Percentiles rank a stretch among this genome's conserved stretches.
phyloP scores from a whole-genome alignment of 306 rosid species.

The Quercus parvula region DNA sequence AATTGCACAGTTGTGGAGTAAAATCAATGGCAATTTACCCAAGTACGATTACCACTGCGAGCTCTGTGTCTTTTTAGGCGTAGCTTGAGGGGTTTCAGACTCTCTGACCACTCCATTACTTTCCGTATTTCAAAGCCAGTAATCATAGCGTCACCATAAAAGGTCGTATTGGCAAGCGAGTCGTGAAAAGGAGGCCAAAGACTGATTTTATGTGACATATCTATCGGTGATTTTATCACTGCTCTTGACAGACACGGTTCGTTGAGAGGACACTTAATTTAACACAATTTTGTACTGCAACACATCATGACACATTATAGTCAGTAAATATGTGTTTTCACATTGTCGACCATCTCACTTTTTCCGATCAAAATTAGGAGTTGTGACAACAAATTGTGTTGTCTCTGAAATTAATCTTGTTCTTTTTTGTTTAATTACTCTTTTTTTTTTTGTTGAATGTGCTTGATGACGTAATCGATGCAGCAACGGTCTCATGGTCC shows the following conservation, averaged over 20 bases:
- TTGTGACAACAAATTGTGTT: too few relatives aligned
- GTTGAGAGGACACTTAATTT: too few relatives aligned
- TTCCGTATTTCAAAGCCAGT: neutral
- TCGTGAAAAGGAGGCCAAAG: neutral
- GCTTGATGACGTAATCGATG: neutral
- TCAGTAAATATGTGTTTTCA: accelerated
- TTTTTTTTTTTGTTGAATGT: neutral
- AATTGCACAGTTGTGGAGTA: too few relatives aligned
- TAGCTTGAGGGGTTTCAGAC: neutral
- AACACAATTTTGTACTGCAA: accelerated
- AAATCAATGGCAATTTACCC: neutral
- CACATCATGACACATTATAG: accelerated
- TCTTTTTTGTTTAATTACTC: too few relatives aligned
- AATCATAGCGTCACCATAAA: conserved; percentile 3
- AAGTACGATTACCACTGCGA: neutral
- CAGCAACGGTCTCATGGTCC: conserved; percentile 30
- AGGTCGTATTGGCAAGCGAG: neutral
- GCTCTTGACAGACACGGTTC: neutral
- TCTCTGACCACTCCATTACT: neutral
- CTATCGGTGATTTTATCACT: neutral
- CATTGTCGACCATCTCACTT: too few relatives aligned
- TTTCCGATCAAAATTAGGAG: accelerated
- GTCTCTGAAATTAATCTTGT: too few relatives aligned
- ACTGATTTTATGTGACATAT: neutral
- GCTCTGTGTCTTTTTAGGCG: neutral